phyloP scores from a whole-genome alignment of 306 rosid species.

The Trifolium dubium region DNA sequence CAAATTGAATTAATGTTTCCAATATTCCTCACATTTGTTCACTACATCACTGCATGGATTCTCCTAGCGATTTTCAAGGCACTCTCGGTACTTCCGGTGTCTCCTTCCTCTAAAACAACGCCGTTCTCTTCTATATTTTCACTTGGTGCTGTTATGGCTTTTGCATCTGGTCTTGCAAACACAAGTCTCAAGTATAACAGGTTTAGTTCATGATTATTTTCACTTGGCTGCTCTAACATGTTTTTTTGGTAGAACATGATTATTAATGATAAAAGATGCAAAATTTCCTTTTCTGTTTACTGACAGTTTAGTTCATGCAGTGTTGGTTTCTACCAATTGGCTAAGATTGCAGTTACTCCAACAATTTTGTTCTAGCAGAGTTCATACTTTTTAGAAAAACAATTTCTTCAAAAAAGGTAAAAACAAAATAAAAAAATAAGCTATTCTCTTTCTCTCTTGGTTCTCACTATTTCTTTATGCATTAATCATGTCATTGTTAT shows the following conservation, averaged over 20 bases:
- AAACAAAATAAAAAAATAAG: no score
- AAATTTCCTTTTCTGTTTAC: conserved; percentile 22
- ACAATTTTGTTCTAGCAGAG: conserved; percentile 88
- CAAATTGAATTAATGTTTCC: background rate
- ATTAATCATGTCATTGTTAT: conserved; percentile 37
- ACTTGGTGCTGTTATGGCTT: conserved; percentile 92
- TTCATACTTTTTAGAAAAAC: conserved; percentile 72
- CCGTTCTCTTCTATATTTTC: conserved; percentile 92
- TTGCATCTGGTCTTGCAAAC: conserved; percentile 97
- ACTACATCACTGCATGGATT: conserved; percentile 79
- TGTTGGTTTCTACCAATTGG: conserved; percentile 98
- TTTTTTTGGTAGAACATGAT: no score
- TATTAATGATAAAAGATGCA: background rate
- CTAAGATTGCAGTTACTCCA: conserved; percentile 97
- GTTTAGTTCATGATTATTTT: conserved; percentile 53
- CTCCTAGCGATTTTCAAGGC: conserved; percentile 82
- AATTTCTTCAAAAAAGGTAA: conserved; percentile 59
- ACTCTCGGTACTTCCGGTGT: conserved; percentile 75
- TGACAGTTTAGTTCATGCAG: conserved; percentile 57
- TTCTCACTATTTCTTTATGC: background rate
- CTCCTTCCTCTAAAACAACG: conserved; percentile 85
- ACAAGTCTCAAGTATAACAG: conserved; percentile 93
- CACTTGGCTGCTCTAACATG: conserved; percentile 6
- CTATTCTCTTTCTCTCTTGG: no score
- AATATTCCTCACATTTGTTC: conserved; percentile 85